Base-by-base conservation (phyloP, 495 filamentous ascomycete genomes). In the Staphylotrichum tortipilum region DNA sequence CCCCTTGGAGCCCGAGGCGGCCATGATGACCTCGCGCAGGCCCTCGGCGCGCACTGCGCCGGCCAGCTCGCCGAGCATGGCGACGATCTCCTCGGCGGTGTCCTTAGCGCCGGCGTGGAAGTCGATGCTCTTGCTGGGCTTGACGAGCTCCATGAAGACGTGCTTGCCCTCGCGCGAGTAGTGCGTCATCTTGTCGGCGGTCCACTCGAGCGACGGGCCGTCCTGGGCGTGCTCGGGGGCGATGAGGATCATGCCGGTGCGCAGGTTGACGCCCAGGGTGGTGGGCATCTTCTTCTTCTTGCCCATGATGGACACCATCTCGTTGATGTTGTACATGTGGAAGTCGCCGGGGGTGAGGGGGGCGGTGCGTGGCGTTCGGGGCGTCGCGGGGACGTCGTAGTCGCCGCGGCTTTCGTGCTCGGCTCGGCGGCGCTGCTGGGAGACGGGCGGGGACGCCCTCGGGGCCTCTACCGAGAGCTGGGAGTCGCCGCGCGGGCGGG, bases 131-230 rank as follows among this genome's bases (percentile, higher is more conserved):
- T 86, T 95, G 62, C 85, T 94, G 8, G 92, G 92, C 29, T 84
- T 73, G 34, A 95, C 82, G 29, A 97, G 75, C 62, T 97, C 92
- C 52, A 99, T 71, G 61, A 99, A 99, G 14, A 99, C 86, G 66
- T 97, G 92, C 63, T 99, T 99, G 14, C 90, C 91, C 73, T 99
- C 92, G 38, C 94, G 87, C 10, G 88, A 94, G 69, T 99, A 97
- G 65, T 94, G 85, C 14, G 82, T 87, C 65, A 99, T 81, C 63
- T 88, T 91, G 28, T 96, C 88, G 0, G 89, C 89, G 0, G 82
- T 83, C 92, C 92, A 99, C 63, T 94, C 91, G 59, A 94, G 82
- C 52, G 84, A 82, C 8, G 83, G 82, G 8, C 87, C 89, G 60
- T 94, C 88, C 30, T 74, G 66, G 10, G 76, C 66, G 49, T 83